Evolutionary conservation across 495 filamentous ascomycete genomes (phyloP), one percentile per base, ranked within the genome.

Genomic region (Penicillium chermesinum): DNA sequence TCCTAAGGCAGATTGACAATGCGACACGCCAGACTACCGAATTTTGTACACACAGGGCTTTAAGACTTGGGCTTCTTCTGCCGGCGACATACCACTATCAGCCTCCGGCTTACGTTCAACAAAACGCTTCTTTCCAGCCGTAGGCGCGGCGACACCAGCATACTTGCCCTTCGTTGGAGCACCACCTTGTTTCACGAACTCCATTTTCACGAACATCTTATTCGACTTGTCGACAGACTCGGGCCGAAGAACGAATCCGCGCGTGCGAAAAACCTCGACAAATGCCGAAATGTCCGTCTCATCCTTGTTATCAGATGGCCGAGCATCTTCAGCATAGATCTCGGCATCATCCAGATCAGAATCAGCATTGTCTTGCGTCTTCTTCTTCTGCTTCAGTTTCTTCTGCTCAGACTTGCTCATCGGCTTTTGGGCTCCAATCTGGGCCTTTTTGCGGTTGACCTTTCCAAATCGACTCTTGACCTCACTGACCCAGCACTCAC

Each of bases 41-140:
- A 90, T 76, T 76, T 97, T 98, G 62, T 98, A 98, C 42, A 96
- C 86, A 73, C 94, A 98, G 13, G 93, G 94, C 75, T 98, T 97
- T 46, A 98, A 65, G 41, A 95, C 83, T 52, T 74, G 77, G 30
- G 76, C 78, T 64, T 86, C 87, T 45, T 80, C 72, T 36, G 71
- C 71, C 12, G 64, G 61, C n/a, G 64, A 64, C 46, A 72, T 64
- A 13, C 68, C 74, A 48, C 76, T 71, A n/a, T 76, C 74, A 33
- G 76, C 74, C 25, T 78, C 69, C 15, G 79, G 73, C 37, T 71
- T 70, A 33, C 70, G 66, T 21, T 78, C 78, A 40, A 85, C 71
- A 56, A 80, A 84, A 50, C 74, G 81, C 64, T 74, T 83, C 72
- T 79, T 82, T 48, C 63, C 64, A 46, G 44, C 18, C 39, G 58